These are phyloP conservation scores for Spathaspora girioi DNA, from an alignment of 805 yeast genomes.

Conservation along the genomic window DNA sequence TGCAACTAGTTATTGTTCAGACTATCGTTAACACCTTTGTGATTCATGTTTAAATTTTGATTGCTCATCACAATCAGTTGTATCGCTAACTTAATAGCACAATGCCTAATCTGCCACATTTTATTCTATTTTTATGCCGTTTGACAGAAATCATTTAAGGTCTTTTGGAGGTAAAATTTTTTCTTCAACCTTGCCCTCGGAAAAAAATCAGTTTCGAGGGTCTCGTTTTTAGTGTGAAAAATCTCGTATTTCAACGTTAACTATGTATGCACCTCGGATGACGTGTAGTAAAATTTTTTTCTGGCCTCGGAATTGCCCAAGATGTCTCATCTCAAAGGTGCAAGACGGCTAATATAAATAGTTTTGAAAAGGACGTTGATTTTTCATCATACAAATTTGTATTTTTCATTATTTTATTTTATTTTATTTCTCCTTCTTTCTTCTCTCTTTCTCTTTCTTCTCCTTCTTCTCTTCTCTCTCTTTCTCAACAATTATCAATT, in stretches of 20 bases:
- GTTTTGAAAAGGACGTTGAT: not conserved
- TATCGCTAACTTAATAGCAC: not conserved
- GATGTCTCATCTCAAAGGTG: not conserved
- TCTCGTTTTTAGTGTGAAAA: not conserved
- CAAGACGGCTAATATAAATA: not conserved
- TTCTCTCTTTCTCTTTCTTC: conserved; percentile 26
- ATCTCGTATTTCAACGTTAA: not conserved
- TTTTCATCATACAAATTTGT: conserved; percentile 1
- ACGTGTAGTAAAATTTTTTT: not conserved
- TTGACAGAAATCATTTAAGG: not conserved
- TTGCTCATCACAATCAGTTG: not conserved
- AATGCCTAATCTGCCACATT: not conserved
- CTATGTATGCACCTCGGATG: not conserved
- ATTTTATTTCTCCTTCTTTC: conserved; percentile 11
- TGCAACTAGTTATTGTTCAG: no score
- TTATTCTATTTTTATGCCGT: not conserved
- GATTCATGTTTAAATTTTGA: not conserved
- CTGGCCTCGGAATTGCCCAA: not conserved
- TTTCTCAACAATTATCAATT: conserved; percentile 33
- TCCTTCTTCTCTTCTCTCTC: conserved; percentile 42
- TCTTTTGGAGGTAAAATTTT: not conserved
- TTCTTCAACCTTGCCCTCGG: not conserved
- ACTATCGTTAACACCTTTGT: not conserved
- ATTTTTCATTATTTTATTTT: conserved; percentile 5
- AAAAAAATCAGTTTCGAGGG: not conserved